Conservation (phyloP, 257 asterid species). For the Scutellaria baicalensis region DNA sequence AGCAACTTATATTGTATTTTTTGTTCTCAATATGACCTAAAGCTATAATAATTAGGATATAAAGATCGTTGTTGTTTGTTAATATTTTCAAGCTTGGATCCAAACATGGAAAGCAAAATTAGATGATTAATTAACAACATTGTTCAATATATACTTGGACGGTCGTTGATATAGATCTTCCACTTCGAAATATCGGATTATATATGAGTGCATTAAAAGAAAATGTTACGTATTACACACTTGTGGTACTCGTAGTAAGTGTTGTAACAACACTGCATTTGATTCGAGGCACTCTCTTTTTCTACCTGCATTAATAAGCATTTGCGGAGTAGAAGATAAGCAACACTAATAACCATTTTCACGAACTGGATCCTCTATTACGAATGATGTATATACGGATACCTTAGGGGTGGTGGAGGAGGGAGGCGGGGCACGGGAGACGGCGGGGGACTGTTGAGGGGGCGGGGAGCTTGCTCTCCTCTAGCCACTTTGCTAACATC, state of each 20-base stretch:
- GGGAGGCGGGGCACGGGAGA: constrained; percentile 45
- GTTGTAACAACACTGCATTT: constrained; percentile 26
- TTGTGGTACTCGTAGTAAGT: constrained; percentile 32
- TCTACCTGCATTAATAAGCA: not conserved
- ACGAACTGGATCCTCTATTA: not conserved
- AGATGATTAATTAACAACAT: not conserved
- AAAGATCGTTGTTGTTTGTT: not conserved
- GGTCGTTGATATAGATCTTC: no score
- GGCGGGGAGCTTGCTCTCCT: constrained; percentile 49
- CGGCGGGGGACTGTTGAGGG: constrained; percentile 28
- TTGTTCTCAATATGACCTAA: not conserved
- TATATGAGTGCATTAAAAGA: not conserved
- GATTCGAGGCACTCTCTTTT: constrained; percentile 7
- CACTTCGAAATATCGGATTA: no score
- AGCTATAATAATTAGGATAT: not conserved
- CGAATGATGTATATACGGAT: not conserved
- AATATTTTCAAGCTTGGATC: not conserved
- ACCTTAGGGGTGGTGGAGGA: constrained; percentile 32
- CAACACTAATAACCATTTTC: not conserved
- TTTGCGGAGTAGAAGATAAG: not conserved
- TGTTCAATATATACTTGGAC: not conserved
- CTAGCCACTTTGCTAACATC: constrained; percentile 33
- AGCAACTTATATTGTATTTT: not conserved
- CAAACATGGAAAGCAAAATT: not conserved
- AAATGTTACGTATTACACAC: not conserved